These are phyloP conservation scores for Sporodiniella umbellata DNA, from an alignment of 371 early-diverging fungal genomes.

Conservation along the genomic window DNA sequence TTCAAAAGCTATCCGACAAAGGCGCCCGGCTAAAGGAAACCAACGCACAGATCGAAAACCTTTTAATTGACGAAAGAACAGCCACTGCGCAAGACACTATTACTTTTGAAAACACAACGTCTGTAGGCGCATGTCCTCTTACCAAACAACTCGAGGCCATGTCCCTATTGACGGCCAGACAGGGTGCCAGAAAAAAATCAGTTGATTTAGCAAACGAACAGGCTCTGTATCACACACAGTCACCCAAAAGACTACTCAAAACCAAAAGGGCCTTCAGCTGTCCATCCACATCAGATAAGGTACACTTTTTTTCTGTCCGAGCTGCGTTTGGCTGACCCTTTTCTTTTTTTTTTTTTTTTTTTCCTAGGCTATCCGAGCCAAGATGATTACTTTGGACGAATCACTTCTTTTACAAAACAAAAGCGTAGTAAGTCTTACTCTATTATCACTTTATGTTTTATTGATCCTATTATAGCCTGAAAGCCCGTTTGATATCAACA, in stretches of 20 bases:
- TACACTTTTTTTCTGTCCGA: too few relatives aligned
- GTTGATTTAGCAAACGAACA: slow-evolving; percentile 24
- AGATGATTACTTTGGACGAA: neutral
- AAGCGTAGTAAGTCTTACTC: neutral
- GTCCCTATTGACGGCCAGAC: slow-evolving; percentile 18
- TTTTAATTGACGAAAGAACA: slow-evolving; percentile 3
- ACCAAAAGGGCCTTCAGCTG: neutral
- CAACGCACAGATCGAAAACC: slow-evolving; percentile 1
- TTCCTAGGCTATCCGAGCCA: neutral
- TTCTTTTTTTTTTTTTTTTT: neutral
- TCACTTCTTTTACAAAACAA: neutral
- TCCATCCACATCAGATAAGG: neutral
- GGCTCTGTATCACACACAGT: neutral
- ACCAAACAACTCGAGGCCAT: slow-evolving; percentile 16
- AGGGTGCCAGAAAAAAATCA: slow-evolving; percentile 21
- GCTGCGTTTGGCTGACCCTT: too few relatives aligned
- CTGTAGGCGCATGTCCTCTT: slow-evolving; percentile 14
- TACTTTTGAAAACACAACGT: slow-evolving; percentile 5
- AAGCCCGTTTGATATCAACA: neutral
- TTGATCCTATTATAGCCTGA: neutral
- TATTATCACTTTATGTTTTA: neutral
- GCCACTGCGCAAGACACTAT: slow-evolving; percentile 3
- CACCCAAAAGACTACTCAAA: neutral
- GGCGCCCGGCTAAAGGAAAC: slow-evolving; percentile 7
- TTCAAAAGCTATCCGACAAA: slow-evolving; percentile 5